A percentile compares a stretch with the other conserved stretches of the same genome.
phyloP scores from a whole-genome alignment of 2,329 filamentous ascomycete species.

The Arthrinium phaeospermum region DNA sequence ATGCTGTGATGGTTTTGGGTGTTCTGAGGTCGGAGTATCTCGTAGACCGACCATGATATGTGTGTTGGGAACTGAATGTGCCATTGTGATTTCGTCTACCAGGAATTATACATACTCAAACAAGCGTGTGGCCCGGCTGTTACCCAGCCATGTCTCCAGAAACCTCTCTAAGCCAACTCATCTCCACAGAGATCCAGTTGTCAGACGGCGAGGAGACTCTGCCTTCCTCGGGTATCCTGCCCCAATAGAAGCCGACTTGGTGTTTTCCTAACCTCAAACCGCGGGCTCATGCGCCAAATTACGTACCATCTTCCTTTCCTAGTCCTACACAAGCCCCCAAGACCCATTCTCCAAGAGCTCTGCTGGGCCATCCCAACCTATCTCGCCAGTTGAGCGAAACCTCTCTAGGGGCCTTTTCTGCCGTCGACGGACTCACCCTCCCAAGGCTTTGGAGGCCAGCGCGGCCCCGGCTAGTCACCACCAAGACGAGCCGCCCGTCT shows the following conservation, averaged over 20 bases:
- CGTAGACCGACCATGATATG: background rate
- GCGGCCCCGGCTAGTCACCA: conserved; percentile 3
- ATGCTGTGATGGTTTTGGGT: background rate
- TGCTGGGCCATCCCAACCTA: background rate
- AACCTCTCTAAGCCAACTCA: background rate
- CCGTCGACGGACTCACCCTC: background rate
- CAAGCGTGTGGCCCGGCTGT: background rate
- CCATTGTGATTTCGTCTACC: background rate
- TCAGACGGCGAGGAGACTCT: background rate
- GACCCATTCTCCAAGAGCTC: background rate
- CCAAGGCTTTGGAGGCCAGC: background rate
- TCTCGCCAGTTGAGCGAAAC: background rate
- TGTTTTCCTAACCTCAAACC: background rate
- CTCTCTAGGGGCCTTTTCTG: no score
- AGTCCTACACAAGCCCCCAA: background rate
- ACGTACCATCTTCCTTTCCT: background rate
- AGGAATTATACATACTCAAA: background rate
- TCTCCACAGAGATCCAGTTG: background rate
- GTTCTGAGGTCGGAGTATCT: background rate
- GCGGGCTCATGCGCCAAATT: background rate
- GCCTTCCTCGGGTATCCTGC: background rate
- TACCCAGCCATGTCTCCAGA: background rate
- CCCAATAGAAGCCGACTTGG: background rate
- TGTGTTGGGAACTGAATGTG: background rate
- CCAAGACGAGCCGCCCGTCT: conserved; percentile 2